A percentile compares a stretch with the other conserved stretches of the same genome.
Conservation (phyloP, 352 stramenopile genomes). For the Globisporangium splendens region DNA sequence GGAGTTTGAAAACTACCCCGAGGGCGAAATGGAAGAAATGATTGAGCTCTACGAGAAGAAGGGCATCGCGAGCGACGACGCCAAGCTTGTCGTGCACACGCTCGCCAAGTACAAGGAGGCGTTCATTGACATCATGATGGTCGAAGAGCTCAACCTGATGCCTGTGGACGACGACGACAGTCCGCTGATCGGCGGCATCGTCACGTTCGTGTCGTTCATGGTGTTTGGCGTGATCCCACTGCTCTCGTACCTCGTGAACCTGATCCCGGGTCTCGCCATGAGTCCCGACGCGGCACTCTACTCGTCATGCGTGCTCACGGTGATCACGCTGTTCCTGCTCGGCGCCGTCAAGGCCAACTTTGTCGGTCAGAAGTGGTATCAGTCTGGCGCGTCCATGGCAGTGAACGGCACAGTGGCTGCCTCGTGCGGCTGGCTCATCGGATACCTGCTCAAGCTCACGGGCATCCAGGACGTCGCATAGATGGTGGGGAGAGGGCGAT, state of each 20-base stretch:
- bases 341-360: slow-evolving; percentile 90
- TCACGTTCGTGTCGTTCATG: slow-evolving; percentile 91
- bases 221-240: slow-evolving; percentile 91
- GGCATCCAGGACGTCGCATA: slow-evolving; percentile 74
- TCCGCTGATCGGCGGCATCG: slow-evolving; percentile 70
- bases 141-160: slow-evolving; percentile 94
- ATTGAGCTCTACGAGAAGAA: slow-evolving; percentile 93
- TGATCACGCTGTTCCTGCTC: slow-evolving; percentile 92
- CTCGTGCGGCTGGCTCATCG: slow-evolving; percentile 76
- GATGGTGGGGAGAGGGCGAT: slow-evolving; percentile 4
- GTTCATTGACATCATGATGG: slow-evolving; percentile 98
- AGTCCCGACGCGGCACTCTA: slow-evolving; percentile 77
- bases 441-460: slow-evolving; percentile 76
- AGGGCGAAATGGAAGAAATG: slow-evolving; percentile 97
- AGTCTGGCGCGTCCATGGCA: slow-evolving; percentile 65
- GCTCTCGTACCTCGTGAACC: slow-evolving; percentile 90
- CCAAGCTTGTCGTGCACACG: slow-evolving; percentile 88
- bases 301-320: slow-evolving; percentile 91
- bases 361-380: slow-evolving; percentile 74
- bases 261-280: slow-evolving; percentile 69
- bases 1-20: slow-evolving; percentile 95
- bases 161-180: slow-evolving; percentile 92
- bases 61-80: slow-evolving; percentile 90
- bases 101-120: slow-evolving; percentile 97
- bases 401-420: slow-evolving; percentile 74